Evolutionary conservation across 768 basidiomycete species (phyloP).

Genomic region (Guyanaporus albipodus): DNA sequence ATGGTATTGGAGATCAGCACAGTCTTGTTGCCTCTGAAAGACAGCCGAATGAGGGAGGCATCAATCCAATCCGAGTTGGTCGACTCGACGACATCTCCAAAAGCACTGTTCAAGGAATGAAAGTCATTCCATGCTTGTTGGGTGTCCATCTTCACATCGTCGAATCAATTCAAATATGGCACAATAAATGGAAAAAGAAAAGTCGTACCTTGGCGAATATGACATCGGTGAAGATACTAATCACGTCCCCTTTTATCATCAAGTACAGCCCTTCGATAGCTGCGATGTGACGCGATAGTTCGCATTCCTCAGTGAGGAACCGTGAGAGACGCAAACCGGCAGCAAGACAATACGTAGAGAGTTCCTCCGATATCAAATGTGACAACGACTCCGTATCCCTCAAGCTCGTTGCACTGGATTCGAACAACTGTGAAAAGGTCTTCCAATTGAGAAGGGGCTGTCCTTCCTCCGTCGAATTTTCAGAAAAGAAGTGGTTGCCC

Average conservation of each 20-base stretch:
- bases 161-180: neutral
- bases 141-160: conserved; percentile 59
- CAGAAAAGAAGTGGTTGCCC: conserved; percentile 20
- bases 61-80: conserved; percentile 56
- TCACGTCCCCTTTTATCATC: conserved; percentile 74
- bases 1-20: conserved; percentile 50
- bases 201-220: conserved; percentile 64
- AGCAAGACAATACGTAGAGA: conserved; percentile 52
- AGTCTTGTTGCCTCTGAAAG: conserved; percentile 52
- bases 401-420: conserved; percentile 28
- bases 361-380: conserved; percentile 55
- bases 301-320: conserved; percentile 66
- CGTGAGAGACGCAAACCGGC: conserved; percentile 50
- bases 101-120: conserved; percentile 78
- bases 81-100: conserved; percentile 60
- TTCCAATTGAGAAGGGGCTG: conserved; percentile 36
- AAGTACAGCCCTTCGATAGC: conserved; percentile 68
- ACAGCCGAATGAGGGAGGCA: conserved; percentile 65
- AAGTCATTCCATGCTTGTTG: conserved; percentile 73
- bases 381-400: conserved; percentile 62
- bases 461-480: conserved; percentile 19
- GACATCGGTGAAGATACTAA: conserved; percentile 70
- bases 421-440: conserved; percentile 41
- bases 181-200: neutral
- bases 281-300: conserved; percentile 55